A percentile compares a stretch with the other conserved stretches of the same genome.
These are phyloP conservation scores for Colletotrichum limetticola DNA, from an alignment of 2,329 filamentous ascomycete species.

Conservation along the genomic window DNA sequence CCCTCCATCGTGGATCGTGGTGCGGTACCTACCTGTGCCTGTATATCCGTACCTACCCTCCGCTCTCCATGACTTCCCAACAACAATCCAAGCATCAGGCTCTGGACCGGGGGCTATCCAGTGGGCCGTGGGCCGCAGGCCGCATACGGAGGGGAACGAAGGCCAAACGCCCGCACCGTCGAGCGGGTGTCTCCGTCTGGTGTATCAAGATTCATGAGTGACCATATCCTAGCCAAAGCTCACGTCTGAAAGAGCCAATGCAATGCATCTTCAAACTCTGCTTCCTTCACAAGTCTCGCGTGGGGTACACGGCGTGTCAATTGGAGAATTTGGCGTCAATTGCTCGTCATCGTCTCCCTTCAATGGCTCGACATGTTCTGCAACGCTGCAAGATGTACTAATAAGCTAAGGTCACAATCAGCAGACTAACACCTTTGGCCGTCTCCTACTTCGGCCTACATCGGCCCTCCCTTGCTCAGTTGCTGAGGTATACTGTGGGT, in stretches of 20 bases:
- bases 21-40: neutral
- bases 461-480: conserved; percentile 10
- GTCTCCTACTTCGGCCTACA: conserved; percentile 19
- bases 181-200: neutral
- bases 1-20: neutral
- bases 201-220: neutral
- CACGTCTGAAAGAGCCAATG: conserved; percentile 25
- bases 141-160: neutral
- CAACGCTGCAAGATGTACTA: neutral
- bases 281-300: neutral
- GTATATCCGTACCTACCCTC: too few species aligned
- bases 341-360: conserved; percentile 1
- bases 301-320: neutral
- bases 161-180: conserved; percentile 1
- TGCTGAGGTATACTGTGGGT: conserved; percentile 3
- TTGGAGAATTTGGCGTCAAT: neutral
- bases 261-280: conserved; percentile 7
- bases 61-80: neutral
- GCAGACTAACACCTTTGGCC: neutral
- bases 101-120: neutral
- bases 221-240: conserved; percentile 21
- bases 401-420: neutral
- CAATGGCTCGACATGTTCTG: conserved; percentile 3
- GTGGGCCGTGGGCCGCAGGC: neutral
- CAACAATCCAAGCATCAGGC: neutral